Conservation (phyloP, 371 early-diverging fungal species). For the Phascolomyces articulosus region DNA sequence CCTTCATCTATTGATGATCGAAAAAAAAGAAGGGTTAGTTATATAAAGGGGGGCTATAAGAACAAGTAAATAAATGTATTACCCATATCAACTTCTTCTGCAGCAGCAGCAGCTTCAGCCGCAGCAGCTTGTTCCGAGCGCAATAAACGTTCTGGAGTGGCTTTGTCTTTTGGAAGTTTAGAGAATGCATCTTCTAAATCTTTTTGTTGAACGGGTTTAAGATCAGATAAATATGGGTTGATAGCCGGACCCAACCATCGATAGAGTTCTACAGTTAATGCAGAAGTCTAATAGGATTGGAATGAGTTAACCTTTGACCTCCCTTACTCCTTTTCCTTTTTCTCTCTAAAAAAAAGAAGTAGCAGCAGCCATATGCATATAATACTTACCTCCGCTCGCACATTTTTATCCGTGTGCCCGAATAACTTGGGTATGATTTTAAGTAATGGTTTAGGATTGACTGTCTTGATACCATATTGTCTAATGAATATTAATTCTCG, state of each 20-base stretch:
- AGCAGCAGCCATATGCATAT: conserved; percentile 13
- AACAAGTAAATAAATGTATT: conserved; percentile 8
- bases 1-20: background rate
- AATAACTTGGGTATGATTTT: conserved; percentile 89
- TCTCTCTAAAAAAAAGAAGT: background rate
- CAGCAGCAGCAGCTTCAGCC: conserved; percentile 44
- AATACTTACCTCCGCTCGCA: conserved; percentile 83
- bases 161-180: conserved; percentile 66
- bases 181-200: conserved; percentile 88
- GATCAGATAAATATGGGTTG: conserved; percentile 61
- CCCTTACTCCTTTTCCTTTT: background rate
- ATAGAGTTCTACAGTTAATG: conserved; percentile 78
- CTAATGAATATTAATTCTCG: conserved; percentile 19
- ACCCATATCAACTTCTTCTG: conserved; percentile 29
- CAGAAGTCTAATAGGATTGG: conserved; percentile 48
- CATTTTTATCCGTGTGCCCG: conserved; percentile 91
- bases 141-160: conserved; percentile 73
- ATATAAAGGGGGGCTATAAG: background rate
- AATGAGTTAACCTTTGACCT: background rate
- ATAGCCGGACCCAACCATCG: conserved; percentile 83
- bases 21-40: background rate
- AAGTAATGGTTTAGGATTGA: conserved; percentile 80
- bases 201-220: conserved; percentile 89
- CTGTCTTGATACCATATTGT: conserved; percentile 79
- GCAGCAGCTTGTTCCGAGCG: conserved; percentile 76